Conservation (phyloP, 208 protist genomes). For the Trypanosoma caninum region DNA sequence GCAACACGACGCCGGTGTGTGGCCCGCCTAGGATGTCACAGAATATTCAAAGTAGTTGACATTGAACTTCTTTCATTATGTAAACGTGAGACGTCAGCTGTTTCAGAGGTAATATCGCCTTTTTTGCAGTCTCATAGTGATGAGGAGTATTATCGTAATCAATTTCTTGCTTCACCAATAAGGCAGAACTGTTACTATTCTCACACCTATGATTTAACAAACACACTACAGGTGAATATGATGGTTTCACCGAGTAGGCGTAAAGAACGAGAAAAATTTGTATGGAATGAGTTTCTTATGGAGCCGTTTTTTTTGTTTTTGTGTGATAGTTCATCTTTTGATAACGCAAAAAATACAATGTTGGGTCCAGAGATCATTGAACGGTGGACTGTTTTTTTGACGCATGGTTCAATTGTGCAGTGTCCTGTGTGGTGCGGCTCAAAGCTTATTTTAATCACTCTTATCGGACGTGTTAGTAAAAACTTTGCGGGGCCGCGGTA, state of each 20-base stretch:
- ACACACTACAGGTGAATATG: constrained; percentile 94
- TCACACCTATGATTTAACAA: constrained; percentile 95
- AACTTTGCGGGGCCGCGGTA: constrained; percentile 94
- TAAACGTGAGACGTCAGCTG: background rate
- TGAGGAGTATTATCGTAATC: constrained; percentile 67
- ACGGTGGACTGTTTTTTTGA: constrained; percentile 23
- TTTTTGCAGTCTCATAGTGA: constrained; percentile 16
- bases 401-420: constrained; percentile 31
- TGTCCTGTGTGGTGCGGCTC: constrained; percentile 21
- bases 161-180: constrained; percentile 64
- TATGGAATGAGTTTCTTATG: constrained; percentile 87
- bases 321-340: background rate
- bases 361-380: background rate
- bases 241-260: constrained; percentile 13
- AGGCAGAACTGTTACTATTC: constrained; percentile 93
- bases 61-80: constrained; percentile 54
- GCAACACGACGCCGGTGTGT: constrained; percentile 73
- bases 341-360: background rate
- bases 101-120: background rate
- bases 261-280: constrained; percentile 41
- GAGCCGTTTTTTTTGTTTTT: constrained; percentile 46
- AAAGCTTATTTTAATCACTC: constrained; percentile 48
- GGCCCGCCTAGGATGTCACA: constrained; percentile 81
- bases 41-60: constrained; percentile 89
- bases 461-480: constrained; percentile 92